Evolutionary conservation across 1,284 basidiomycete genomes (phyloP).

Genomic region (Heliocybe sulcata): DNA sequence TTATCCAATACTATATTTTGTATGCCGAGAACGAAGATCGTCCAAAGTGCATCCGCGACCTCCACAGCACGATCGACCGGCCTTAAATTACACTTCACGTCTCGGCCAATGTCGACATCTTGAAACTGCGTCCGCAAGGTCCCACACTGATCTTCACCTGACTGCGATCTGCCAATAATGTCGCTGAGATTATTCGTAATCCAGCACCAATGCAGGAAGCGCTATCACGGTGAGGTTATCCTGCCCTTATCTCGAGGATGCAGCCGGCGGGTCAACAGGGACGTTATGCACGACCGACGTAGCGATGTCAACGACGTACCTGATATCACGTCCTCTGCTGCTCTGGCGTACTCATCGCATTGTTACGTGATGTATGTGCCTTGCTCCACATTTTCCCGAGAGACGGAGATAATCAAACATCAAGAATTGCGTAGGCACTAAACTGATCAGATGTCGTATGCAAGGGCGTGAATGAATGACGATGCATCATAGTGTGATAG

Average conservation of each 20-base stretch:
- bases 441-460: no score
- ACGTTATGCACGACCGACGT: no score
- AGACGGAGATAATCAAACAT: no score
- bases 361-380: no score
- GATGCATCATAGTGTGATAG: background rate
- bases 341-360: no score
- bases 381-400: no score
- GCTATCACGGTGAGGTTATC: background rate
- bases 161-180: background rate
- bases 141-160: background rate
- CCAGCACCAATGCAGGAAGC: background rate
- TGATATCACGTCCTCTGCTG: no score
- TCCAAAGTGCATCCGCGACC: background rate
- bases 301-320: no score
- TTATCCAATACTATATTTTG: background rate
- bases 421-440: no score
- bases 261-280: no score
- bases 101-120: background rate
- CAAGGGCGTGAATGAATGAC: background rate
- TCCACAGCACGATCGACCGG: background rate
- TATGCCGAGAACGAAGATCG: background rate
- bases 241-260: no score
- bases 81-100: background rate
- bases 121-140: background rate
- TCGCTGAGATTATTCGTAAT: background rate